Conservation (phyloP, 2,329 filamentous ascomycete species). For the Pseudogymnoascus destructans region DNA sequence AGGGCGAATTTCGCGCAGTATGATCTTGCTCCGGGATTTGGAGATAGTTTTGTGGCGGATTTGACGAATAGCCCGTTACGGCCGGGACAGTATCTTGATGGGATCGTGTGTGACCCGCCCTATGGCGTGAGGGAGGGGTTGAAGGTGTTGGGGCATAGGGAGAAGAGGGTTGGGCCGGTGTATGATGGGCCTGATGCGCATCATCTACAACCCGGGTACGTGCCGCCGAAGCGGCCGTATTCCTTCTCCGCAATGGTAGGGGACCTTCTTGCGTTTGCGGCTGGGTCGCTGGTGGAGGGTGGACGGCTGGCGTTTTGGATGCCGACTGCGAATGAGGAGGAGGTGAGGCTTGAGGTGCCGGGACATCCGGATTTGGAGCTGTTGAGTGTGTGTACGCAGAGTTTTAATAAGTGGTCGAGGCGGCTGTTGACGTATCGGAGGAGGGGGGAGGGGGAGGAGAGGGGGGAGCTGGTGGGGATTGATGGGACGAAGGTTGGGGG, state of each 20-base stretch:
- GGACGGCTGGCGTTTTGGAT: slow-evolving; percentile 92
- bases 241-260: slow-evolving; percentile 82
- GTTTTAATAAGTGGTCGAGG: slow-evolving; percentile 87
- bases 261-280: slow-evolving; percentile 76
- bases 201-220: slow-evolving; percentile 54
- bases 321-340: slow-evolving; percentile 74
- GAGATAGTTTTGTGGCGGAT: slow-evolving; percentile 75
- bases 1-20: slow-evolving; percentile 77
- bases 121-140: slow-evolving; percentile 91
- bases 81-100: slow-evolving; percentile 53
- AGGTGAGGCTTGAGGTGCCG: slow-evolving; percentile 64
- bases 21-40: slow-evolving; percentile 47
- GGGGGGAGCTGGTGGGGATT: slow-evolving; percentile 50
- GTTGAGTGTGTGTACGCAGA: slow-evolving; percentile 66
- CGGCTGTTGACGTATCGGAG: slow-evolving; percentile 77
- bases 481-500: slow-evolving; percentile 59
- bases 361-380: slow-evolving; percentile 62
- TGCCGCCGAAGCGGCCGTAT: slow-evolving; percentile 84
- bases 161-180: slow-evolving; percentile 45
- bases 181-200: slow-evolving; percentile 56
- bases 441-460: slow-evolving; percentile 40
- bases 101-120: slow-evolving; percentile 88
- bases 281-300: slow-evolving; percentile 59
- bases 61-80: slow-evolving; percentile 74
- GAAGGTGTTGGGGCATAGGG: slow-evolving; percentile 68